Evolutionary conservation across 169 alveolate species (phyloP).

Genomic region (Cryptosporidium canis): DNA sequence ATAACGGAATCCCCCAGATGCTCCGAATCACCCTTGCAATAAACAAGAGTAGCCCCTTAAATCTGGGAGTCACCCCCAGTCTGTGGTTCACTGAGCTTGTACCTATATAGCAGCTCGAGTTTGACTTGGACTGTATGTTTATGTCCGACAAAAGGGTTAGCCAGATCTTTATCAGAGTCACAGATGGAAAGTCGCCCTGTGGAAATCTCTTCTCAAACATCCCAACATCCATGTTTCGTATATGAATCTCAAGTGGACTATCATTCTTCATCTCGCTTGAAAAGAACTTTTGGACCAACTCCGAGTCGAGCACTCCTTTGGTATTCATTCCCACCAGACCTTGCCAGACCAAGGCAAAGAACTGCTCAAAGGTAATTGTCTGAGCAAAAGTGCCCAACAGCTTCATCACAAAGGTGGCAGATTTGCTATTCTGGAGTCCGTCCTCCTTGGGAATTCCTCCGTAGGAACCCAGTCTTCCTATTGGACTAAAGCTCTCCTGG

Average conservation of each 20-base stretch:
- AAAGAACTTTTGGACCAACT: slow-evolving; percentile 10
- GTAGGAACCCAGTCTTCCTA: neutral
- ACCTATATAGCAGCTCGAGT: slow-evolving; percentile 1
- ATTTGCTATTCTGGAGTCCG: neutral
- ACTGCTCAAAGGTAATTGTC: slow-evolving; percentile 60
- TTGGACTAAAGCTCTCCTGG: neutral
- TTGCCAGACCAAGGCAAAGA: slow-evolving; percentile 67
- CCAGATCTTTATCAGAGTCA: slow-evolving; percentile 49
- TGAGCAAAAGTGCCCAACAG: slow-evolving; percentile 67
- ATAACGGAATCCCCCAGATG: slow-evolving; percentile 48
- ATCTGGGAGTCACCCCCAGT: slow-evolving; percentile 53
- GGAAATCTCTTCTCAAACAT: neutral
- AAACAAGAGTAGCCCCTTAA: slow-evolving; percentile 30
- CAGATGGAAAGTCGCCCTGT: slow-evolving; percentile 31
- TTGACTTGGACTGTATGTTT: slow-evolving; percentile 7
- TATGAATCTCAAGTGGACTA: slow-evolving; percentile 26
- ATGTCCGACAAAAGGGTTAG: slow-evolving; percentile 57
- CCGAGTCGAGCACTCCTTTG: slow-evolving; percentile 34
- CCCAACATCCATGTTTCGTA: slow-evolving; percentile 1
- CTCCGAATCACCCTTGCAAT: slow-evolving; percentile 31
- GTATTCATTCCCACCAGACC: slow-evolving; percentile 25
- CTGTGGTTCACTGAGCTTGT: slow-evolving; percentile 6
- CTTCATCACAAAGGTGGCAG: slow-evolving; percentile 32
- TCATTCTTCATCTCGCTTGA: slow-evolving; percentile 2
- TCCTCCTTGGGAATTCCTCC: neutral